Evolutionary conservation across 2,329 filamentous ascomycete species (phyloP).

Genomic region (Geosmithia flava): DNA sequence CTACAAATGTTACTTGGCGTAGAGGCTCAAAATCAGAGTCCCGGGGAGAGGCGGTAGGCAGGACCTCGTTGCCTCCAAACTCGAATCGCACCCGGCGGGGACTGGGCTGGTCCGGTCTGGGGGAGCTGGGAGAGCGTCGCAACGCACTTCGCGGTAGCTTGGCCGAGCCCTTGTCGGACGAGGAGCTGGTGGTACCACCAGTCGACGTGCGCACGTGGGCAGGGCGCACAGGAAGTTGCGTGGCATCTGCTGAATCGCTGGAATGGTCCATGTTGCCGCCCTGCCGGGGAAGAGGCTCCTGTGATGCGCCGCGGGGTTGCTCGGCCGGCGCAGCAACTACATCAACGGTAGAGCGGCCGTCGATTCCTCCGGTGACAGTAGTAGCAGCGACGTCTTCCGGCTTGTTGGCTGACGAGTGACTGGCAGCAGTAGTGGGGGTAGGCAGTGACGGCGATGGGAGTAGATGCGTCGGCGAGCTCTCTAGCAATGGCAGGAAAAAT

Average conservation of each 20-base stretch:
- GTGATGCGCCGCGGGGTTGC: not conserved
- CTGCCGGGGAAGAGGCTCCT: conserved; percentile 2
- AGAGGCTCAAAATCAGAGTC: conserved; percentile 17
- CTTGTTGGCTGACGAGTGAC: not conserved
- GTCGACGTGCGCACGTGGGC: conserved; percentile 25
- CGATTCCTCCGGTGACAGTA: conserved; percentile 1
- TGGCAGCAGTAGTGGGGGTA: conserved; percentile 3
- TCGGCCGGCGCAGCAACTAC: not conserved
- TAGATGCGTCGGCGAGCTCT: conserved; percentile 19
- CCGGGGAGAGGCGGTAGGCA: conserved; percentile 45
- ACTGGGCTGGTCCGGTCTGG: conserved; percentile 34
- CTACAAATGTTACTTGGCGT: conserved; percentile 10
- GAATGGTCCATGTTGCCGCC: conserved; percentile 11
- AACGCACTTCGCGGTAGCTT: conserved; percentile 42
- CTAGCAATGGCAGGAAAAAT: conserved; percentile 48
- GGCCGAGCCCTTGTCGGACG: conserved; percentile 39
- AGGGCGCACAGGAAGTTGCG: conserved; percentile 8
- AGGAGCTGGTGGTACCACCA: conserved; percentile 32
- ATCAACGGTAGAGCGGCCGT: not conserved
- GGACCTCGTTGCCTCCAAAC: conserved; percentile 45
- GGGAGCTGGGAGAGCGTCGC: conserved; percentile 40
- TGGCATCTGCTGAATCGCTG: not conserved
- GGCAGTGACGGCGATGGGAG: conserved; percentile 7
- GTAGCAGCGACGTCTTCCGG: not conserved
- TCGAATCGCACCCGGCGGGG: conserved; percentile 53